phyloP scores from a whole-genome alignment of 2,329 filamentous ascomycete species.

The Atkinsonella texensis region DNA sequence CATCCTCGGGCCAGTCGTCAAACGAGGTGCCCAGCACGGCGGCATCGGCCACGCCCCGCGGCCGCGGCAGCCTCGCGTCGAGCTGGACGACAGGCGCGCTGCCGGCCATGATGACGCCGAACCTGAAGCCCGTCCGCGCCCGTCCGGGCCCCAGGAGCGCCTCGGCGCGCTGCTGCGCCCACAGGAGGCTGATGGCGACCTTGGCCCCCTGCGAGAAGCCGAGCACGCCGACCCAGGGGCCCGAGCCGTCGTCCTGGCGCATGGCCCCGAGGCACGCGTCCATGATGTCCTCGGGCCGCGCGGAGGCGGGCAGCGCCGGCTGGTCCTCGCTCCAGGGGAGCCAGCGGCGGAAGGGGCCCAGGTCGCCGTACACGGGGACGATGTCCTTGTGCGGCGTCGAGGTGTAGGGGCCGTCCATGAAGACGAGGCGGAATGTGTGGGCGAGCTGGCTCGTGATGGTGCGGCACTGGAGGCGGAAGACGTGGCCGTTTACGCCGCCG shows the following conservation, averaged over 20 bases:
- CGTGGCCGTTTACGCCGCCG: slow-evolving; percentile 58
- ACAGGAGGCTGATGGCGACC: slow-evolving; percentile 45
- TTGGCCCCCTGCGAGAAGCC: slow-evolving; percentile 60
- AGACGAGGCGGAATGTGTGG: slow-evolving; percentile 56
- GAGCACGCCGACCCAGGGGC: slow-evolving; percentile 47
- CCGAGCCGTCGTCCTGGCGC: slow-evolving; percentile 40
- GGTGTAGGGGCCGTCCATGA: slow-evolving; percentile 56
- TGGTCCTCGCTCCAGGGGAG: slow-evolving; percentile 42
- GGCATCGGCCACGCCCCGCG: slow-evolving; percentile 26
- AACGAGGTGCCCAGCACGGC: slow-evolving; percentile 13
- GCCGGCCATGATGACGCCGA: slow-evolving; percentile 25
- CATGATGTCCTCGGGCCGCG: slow-evolving; percentile 28
- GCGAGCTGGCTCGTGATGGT: slow-evolving; percentile 33
- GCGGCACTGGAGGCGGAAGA: slow-evolving; percentile 60
- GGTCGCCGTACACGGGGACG: slow-evolving; percentile 49
- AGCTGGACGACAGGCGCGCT: slow-evolving; percentile 20
- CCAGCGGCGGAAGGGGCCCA: slow-evolving; percentile 52
- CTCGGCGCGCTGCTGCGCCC: slow-evolving; percentile 39
- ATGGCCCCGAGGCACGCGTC: slow-evolving; percentile 32
- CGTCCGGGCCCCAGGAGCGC: not conserved
- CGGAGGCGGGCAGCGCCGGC: slow-evolving; percentile 39
- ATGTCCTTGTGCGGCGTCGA: slow-evolving; percentile 51
- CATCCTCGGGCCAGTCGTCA: slow-evolving; percentile 27
- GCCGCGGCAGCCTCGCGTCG: slow-evolving; percentile 36
- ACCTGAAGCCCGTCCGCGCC: slow-evolving; percentile 15